Base-by-base conservation (phyloP, 306 rosid species). In the Vicia faba region DNA sequence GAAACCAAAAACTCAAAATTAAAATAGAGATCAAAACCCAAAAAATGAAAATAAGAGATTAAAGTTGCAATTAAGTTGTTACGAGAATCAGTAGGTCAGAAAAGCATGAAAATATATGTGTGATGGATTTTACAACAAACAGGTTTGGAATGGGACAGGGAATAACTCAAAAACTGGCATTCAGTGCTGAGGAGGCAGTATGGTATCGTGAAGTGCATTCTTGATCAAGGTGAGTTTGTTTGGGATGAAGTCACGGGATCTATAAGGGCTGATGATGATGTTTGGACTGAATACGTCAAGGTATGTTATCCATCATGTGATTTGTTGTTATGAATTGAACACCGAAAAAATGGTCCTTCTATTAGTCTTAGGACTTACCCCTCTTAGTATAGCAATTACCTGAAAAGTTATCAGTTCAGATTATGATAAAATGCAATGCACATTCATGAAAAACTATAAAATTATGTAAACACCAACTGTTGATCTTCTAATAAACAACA, bases 111-210 rank as follows among this genome's bases (percentile, higher is more conserved):
- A 64, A 67, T 67, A 64, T 69, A 81, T 91, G n/a, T 82, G 86
- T 69, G 88, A 84, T 55, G 92, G 63, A 56, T 87, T 87, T 70
- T 76, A 69, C 70, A 75, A 20, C 70, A 86, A 80, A 84, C 92
- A 10, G 84, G 84, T 69, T 73, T 91, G 81, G 77, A 74, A 73
- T 91, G 90, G 97, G 95, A 84, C 65, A 84, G 74, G 84, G 97
- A 87, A 46, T 88, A 90, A 67, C 86, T 87, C 73, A 85, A 87
- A 83, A 90, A 87, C 72, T 80, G 90, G 45, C 72, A 77, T 61
- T 81, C 92, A 5, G 92, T 82, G 49, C 19, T 91, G 84, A 87
- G 88, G 76, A 84, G 74, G 78, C 88, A 82, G 79, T 83, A 85
- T 64, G 8, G 58, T 23, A 68, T 69, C n/a, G 82, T 88, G 4